Base-by-base conservation (phyloP, 371 early-diverging fungal species). In the Basidiobolus meristosporus region DNA sequence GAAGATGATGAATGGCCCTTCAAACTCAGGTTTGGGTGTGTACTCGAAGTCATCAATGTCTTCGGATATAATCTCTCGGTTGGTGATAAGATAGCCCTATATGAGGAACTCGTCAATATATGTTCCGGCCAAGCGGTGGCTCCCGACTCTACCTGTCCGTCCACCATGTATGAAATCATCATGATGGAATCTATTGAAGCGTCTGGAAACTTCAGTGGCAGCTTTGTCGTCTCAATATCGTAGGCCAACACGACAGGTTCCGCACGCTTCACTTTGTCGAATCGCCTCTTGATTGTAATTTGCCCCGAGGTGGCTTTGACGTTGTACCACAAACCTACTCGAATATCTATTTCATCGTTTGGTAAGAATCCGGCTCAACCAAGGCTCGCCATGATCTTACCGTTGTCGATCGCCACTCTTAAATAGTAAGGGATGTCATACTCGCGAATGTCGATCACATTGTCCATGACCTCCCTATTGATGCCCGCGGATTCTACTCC, bases 91-190 rank as follows among this genome's bases (percentile, higher is more conserved):
- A 50, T 77, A 96, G 0, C 99, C 99, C 77, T 84, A 58, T 9
- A 7, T 12, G 9, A 9, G 26, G 9, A 26, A 26, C 9, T 9
- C 26, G 9, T 26, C 20, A 36, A 0, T 14, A 20, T n/a, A 7
- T 14, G 15, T n/a, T n/a, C n/a, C n/a, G 12, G 21, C 14, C 14
- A 2, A 40, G 16, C 19, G n/a, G 5, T 22, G 16, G 12, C 12
- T 16, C 17, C 16, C 14, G 3, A 20, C 23, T 44, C 38, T 67
- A 84, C 83, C 60, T 80, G 78, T 9, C 90, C 92, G 43, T 95
- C 92, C 44, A 95, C 79, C 95, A 98, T 95, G 54, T 98, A 92
- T 10, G 99, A 98, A 57, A 99, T 98, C 99, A 99, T 99, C 95
- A 98, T 98, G 47, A 99, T 85, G 22, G 73, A 62, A 58, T 99